Evolutionary conservation across 2,329 filamentous ascomycete species (phyloP).

Genomic region (Ophiostoma perfectum): DNA sequence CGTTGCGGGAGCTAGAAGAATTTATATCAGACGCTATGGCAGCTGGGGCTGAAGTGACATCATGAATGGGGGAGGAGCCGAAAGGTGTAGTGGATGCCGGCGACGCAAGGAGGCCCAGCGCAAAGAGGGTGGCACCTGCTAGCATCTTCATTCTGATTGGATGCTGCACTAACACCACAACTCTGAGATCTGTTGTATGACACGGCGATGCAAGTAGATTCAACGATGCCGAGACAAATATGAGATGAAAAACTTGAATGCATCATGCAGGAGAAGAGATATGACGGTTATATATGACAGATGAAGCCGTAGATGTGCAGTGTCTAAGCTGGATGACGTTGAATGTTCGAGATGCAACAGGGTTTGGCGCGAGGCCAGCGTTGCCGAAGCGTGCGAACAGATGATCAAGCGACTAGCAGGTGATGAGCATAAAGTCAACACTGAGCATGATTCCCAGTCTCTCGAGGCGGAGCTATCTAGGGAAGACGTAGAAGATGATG

Average conservation of each 20-base stretch:
- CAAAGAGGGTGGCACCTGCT: not conserved
- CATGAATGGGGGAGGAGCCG: not conserved
- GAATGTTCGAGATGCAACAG: not conserved
- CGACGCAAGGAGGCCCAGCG: conserved; percentile 10
- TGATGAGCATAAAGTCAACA: not conserved
- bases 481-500: no score
- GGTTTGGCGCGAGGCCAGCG: not conserved
- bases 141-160: conserved; percentile 8
- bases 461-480: no score
- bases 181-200: conserved; percentile 1
- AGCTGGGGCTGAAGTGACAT: conserved; percentile 1
- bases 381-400: not conserved
- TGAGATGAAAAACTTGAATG: not conserved
- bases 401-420: not conserved
- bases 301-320: not conserved
- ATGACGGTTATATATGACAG: not conserved
- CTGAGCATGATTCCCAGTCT: not conserved
- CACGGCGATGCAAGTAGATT: conserved; percentile 2
- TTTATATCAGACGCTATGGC: not conserved
- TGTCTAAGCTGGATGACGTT: not conserved
- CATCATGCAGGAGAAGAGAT: not conserved
- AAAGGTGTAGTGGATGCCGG: conserved; percentile 5
- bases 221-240: not conserved
- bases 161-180: conserved; percentile 7
- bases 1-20: not conserved